These are phyloP conservation scores for Mycena pura DNA, from an alignment of 768 basidiomycete species.

Conservation along the genomic window DNA sequence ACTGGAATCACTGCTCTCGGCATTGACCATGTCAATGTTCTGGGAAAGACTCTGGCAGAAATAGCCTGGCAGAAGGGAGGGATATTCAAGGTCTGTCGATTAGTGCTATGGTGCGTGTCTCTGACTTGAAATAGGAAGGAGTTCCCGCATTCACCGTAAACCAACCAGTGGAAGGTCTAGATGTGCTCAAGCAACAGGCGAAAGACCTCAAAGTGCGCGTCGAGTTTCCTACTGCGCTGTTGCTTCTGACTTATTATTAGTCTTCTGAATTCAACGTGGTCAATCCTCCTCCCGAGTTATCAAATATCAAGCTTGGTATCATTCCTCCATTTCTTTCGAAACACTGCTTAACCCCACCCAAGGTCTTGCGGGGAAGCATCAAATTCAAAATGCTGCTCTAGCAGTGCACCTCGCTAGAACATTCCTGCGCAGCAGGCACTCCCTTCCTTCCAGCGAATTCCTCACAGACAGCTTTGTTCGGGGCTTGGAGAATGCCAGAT, in stretches of 20 bases:
- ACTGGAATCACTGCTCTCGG: conserved; percentile 92
- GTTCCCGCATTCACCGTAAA: conserved; percentile 86
- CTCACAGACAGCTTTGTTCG: conserved; percentile 61
- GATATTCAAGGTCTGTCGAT: conserved; percentile 80
- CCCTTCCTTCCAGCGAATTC: conserved; percentile 27
- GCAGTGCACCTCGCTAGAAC: conserved; percentile 75
- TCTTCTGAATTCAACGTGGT: conserved; percentile 75
- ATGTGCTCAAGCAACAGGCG: conserved; percentile 72
- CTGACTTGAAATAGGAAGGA: conserved; percentile 54
- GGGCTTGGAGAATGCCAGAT: conserved; percentile 74
- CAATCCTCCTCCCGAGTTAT: conserved; percentile 55
- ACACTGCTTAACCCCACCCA: conserved; percentile 8
- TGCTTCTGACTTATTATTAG: conserved; percentile 43
- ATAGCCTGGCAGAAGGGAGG: conserved; percentile 97
- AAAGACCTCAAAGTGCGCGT: conserved; percentile 63
- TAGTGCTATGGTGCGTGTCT: neutral
- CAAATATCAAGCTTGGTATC: conserved; percentile 67
- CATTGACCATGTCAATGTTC: conserved; percentile 86
- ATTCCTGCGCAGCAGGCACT: conserved; percentile 58
- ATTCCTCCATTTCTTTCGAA: neutral
- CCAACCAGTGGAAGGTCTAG: conserved; percentile 74
- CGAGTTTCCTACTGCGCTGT: conserved; percentile 4
- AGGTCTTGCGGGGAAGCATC: conserved; percentile 90
- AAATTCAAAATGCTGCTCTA: conserved; percentile 85
- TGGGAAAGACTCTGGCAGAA: conserved; percentile 87